A percentile compares a stretch with the other conserved stretches of the same genome.
These are phyloP conservation scores for Pyrenochaeta sp. DNA, from an alignment of 2,329 filamentous ascomycete species.

Conservation along the genomic window DNA sequence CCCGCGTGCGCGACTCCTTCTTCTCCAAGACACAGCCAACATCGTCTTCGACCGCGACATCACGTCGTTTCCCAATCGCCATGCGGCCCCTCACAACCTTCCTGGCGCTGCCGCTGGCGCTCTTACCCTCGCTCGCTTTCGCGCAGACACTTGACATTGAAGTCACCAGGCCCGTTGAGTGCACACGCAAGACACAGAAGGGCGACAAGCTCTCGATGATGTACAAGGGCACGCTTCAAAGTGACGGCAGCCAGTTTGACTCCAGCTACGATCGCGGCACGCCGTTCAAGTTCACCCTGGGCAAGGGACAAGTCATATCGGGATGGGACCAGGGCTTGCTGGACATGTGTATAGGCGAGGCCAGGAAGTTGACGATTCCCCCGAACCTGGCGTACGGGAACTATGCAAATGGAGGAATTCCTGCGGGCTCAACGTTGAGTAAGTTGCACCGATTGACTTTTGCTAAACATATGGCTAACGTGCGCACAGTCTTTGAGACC, in stretches of 20 bases:
- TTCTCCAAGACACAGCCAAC: constrained; percentile 5
- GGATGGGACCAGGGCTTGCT: constrained; percentile 92
- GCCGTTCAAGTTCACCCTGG: constrained; percentile 83
- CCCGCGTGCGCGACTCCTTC: constrained; percentile 7
- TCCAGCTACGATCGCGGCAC: constrained; percentile 77
- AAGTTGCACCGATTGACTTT: constrained; percentile 41
- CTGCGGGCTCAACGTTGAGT: constrained; percentile 79
- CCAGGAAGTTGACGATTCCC: constrained; percentile 87
- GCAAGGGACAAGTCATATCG: constrained; percentile 84
- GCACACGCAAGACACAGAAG: constrained; percentile 54
- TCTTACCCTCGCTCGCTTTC: constrained; percentile 29
- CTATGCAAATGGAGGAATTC: constrained; percentile 77
- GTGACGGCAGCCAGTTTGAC: constrained; percentile 82
- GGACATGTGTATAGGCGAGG: constrained; percentile 96
- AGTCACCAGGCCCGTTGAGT: constrained; percentile 52
- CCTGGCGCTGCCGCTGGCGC: constrained; percentile 30
- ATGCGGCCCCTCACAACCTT: constrained; percentile 42
- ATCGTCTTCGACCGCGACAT: constrained; percentile 1
- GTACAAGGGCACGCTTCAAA: constrained; percentile 60
- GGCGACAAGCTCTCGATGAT: constrained; percentile 59
- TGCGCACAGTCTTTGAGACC: constrained; percentile 79
- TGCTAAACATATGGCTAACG: constrained; percentile 15
- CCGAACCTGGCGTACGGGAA: constrained; percentile 85
- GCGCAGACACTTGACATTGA: constrained; percentile 51
- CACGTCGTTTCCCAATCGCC: constrained; percentile 12